Evolutionary conservation across 768 basidiomycete genomes (phyloP).

Genomic region (Mycena galopus): DNA sequence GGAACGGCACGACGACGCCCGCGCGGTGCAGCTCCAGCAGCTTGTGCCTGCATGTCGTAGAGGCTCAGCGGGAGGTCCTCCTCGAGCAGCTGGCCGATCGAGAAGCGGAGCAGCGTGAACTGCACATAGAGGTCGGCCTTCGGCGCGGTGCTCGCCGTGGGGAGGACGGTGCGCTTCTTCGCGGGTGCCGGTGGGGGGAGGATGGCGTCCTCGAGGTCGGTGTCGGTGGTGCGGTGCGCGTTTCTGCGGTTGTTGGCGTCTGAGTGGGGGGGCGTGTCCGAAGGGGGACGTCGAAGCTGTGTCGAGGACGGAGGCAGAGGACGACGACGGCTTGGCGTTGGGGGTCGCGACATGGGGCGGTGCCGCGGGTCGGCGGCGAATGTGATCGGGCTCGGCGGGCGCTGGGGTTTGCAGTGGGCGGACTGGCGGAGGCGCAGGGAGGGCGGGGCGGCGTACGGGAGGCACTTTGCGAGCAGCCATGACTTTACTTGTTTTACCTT

Average conservation of each 20-base stretch:
- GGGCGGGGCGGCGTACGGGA: conserved; percentile 51
- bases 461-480: conserved; percentile 71
- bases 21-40: conserved; percentile 76
- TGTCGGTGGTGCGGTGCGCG: not conserved
- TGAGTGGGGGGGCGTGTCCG: too few species aligned
- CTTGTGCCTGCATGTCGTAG: conserved; percentile 75
- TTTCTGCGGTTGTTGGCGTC: conserved; percentile 11
- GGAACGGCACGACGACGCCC: conserved; percentile 57
- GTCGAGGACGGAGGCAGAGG: too few species aligned
- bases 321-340: conserved; percentile 8
- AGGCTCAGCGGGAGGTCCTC: conserved; percentile 69
- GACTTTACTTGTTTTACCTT: conserved; percentile 74
- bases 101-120: conserved; percentile 72
- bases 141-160: conserved; percentile 4
- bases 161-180: conserved; percentile 22
- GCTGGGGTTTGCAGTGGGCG: conserved; percentile 39
- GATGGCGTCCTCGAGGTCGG: not conserved
- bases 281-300: conserved; percentile 15
- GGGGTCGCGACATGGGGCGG: conserved; percentile 54
- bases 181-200: not conserved
- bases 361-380: conserved; percentile 66
- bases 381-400: conserved; percentile 76
- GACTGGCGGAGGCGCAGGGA: conserved; percentile 26
- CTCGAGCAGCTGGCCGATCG: conserved; percentile 78
- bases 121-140: conserved; percentile 39